phyloP scores from a whole-genome alignment of 345 rosid genomes.

The Brassica napus region DNA sequence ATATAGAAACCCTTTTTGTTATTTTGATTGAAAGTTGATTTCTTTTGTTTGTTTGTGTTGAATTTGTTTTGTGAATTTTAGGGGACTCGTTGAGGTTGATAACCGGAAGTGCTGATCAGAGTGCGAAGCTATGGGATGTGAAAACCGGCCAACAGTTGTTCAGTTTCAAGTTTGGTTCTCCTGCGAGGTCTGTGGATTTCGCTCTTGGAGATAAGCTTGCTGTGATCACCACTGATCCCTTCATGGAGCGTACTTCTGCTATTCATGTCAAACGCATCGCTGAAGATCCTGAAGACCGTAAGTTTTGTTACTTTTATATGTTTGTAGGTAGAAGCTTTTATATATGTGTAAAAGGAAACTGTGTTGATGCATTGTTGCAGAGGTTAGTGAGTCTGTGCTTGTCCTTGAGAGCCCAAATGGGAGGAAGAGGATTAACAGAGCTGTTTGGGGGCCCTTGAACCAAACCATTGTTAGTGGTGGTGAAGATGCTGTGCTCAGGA shows the following conservation, averaged over 20 bases:
- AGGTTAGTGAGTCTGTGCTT: conserved; percentile 64
- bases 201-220: conserved; percentile 84
- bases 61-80: conserved; percentile 11
- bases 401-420: conserved; percentile 73
- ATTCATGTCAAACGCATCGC: conserved; percentile 83
- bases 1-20: not conserved
- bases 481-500: conserved; percentile 78
- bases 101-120: conserved; percentile 94
- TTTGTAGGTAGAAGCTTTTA: not conserved
- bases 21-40: not conserved
- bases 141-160: conserved; percentile 64
- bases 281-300: conserved; percentile 71
- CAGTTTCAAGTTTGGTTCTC: conserved; percentile 74
- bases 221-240: conserved; percentile 87
- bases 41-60: not conserved
- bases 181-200: conserved; percentile 85
- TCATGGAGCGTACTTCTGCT: conserved; percentile 81
- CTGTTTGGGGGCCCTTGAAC: conserved; percentile 95
- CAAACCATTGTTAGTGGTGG: conserved; percentile 80
- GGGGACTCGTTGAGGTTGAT: conserved; percentile 77
- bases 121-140: conserved; percentile 88
- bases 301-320: conserved; percentile 22
- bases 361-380: conserved; percentile 45
- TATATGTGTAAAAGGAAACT: not conserved
- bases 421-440: conserved; percentile 71